Evolutionary conservation across 306 rosid genomes (phyloP).

Genomic region (Acacia acuminata): DNA sequence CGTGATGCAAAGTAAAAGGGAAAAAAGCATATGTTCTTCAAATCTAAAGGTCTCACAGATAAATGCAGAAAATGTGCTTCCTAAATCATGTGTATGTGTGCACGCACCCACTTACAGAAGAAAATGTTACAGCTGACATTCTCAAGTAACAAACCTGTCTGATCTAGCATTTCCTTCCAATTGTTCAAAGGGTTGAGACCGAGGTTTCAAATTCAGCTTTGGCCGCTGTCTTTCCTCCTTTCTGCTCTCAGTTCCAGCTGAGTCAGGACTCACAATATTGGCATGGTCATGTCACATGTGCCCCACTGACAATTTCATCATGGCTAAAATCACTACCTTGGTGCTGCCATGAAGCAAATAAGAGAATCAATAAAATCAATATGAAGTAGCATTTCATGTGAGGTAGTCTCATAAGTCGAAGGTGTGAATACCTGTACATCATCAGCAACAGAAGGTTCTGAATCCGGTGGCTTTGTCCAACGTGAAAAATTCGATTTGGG

Average conservation of each 20-base stretch:
- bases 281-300: slow-evolving; percentile 46
- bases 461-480: slow-evolving; percentile 61
- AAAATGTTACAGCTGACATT: slow-evolving; percentile 17
- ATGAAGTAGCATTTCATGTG: not conserved
- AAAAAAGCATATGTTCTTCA: not conserved
- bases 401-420: slow-evolving; percentile 17
- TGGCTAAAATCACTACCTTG: slow-evolving; percentile 42
- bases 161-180: slow-evolving; percentile 57
- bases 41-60: not conserved
- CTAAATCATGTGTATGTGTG: not conserved
- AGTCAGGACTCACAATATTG: slow-evolving; percentile 49
- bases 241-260: slow-evolving; percentile 56
- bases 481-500: slow-evolving; percentile 78
- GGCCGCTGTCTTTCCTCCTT: slow-evolving; percentile 73
- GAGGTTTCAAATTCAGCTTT: slow-evolving; percentile 81
- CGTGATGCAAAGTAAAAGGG: not conserved
- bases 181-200: slow-evolving; percentile 59
- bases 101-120: not conserved
- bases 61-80: not conserved
- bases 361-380: slow-evolving; percentile 25
- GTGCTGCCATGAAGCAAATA: slow-evolving; percentile 38
- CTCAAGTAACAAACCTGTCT: slow-evolving; percentile 61
- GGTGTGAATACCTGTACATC: slow-evolving; percentile 53
- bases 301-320: slow-evolving; percentile 53
- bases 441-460: slow-evolving; percentile 54